phyloP scores from a whole-genome alignment of 768 basidiomycete species.

The Russula olivacea region DNA sequence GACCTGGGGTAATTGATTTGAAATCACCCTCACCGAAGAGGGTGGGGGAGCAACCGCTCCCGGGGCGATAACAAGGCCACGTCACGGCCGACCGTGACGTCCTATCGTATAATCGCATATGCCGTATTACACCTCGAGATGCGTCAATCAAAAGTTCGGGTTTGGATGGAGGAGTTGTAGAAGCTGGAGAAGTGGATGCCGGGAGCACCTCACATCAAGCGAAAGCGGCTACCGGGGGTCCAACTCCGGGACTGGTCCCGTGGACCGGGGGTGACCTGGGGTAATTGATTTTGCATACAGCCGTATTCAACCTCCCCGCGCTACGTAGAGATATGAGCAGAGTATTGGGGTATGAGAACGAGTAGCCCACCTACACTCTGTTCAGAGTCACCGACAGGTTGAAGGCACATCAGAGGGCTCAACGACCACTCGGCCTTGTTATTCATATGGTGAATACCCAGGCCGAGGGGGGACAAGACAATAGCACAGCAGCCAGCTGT shows the following conservation, averaged over 20 bases:
- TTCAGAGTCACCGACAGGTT: conserved; percentile 17
- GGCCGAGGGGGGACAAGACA: too few species aligned
- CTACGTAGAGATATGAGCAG: neutral
- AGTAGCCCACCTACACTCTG: conserved; percentile 9
- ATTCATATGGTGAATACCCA: too few species aligned
- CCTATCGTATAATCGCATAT: too few species aligned
- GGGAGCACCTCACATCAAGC: neutral
- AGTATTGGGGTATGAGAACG: neutral
- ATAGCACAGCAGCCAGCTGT: too few species aligned
- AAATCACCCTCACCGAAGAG: neutral
- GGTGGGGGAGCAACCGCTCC: too few species aligned
- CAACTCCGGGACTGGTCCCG: neutral
- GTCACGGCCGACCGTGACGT: too few species aligned
- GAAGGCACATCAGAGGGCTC: conserved; percentile 1
- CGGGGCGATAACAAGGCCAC: too few species aligned
- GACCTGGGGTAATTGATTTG: conserved; percentile 25
- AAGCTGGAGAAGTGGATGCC: neutral
- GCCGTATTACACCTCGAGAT: neutral
- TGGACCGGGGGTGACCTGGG: conserved; percentile 12
- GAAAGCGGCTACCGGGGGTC: neutral
- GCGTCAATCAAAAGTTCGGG: neutral
- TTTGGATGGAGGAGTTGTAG: neutral
- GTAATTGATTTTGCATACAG: conserved; percentile 18
- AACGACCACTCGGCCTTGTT: too few species aligned
- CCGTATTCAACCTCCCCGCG: conserved; percentile 16